Conservation (phyloP, 805 yeast genomes). For the Yarrowia sp. region DNA sequence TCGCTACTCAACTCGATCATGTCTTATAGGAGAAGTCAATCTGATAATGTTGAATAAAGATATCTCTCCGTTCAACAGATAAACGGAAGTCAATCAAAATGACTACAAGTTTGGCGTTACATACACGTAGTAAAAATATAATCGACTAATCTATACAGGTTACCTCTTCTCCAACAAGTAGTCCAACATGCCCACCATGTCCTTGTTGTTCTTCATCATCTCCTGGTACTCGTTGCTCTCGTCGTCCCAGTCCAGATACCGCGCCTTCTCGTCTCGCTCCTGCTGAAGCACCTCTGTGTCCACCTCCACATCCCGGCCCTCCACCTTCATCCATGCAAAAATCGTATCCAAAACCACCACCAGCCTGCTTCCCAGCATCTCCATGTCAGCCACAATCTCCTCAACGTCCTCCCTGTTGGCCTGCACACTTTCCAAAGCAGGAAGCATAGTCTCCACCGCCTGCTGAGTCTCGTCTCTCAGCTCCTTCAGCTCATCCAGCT, state of each 20-base stretch:
- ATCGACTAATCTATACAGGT: too few relatives aligned
- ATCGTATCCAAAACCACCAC: slow-evolving; percentile 17
- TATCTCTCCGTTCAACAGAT: too few relatives aligned
- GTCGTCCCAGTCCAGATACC: neutral
- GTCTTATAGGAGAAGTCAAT: too few relatives aligned
- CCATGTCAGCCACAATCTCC: slow-evolving; percentile 1
- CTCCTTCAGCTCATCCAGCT: neutral
- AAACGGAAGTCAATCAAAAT: too few relatives aligned
- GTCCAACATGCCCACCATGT: slow-evolving; percentile 1
- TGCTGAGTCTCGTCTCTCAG: neutral
- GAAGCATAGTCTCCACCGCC: neutral
- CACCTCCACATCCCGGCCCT: neutral
- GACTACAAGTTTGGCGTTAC: too few relatives aligned
- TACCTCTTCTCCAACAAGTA: neutral
- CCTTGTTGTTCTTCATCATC: neutral
- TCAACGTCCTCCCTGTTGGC: neutral
- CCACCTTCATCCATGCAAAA: slow-evolving; percentile 18
- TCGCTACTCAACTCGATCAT: too few relatives aligned
- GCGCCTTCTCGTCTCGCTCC: neutral
- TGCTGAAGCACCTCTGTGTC: neutral
- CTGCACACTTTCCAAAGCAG: neutral
- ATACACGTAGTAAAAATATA: neutral
- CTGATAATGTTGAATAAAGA: too few relatives aligned
- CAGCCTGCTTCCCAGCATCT: neutral
- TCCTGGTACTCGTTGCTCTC: neutral